Conservation (phyloP, 345 rosid species). For the Laguncularia racemosa region DNA sequence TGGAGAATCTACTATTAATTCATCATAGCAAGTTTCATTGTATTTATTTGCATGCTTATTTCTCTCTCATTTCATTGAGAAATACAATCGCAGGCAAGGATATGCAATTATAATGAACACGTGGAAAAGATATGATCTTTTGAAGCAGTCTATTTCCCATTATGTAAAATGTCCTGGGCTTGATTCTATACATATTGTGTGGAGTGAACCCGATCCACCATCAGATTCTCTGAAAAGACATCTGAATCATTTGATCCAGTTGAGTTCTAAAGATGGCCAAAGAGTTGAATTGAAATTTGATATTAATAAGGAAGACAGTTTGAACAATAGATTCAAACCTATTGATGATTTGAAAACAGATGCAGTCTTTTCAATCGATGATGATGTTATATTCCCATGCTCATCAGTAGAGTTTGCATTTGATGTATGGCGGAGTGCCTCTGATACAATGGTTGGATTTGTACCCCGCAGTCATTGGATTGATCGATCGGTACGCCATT, state of each 20-base stretch:
- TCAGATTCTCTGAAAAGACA: constrained; percentile 50
- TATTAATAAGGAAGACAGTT: constrained; percentile 78
- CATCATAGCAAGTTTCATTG: no score
- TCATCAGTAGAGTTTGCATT: constrained; percentile 78
- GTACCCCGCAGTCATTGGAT: constrained; percentile 88
- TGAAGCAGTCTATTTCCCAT: constrained; percentile 80
- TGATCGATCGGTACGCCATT: constrained; percentile 42
- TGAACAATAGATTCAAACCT: constrained; percentile 90
- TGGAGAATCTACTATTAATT: no score
- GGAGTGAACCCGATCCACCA: constrained; percentile 97
- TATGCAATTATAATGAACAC: constrained; percentile 82
- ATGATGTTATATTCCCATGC: constrained; percentile 89
- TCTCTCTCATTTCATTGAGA: background rate
- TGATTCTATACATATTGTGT: constrained; percentile 79
- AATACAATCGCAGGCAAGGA: constrained; percentile 48
- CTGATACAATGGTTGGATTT: constrained; percentile 82
- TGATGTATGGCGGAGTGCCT: constrained; percentile 87
- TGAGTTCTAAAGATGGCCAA: constrained; percentile 36
- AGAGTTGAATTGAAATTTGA: constrained; percentile 59
- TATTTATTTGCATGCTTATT: no score
- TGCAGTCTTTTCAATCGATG: constrained; percentile 89
- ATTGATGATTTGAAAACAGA: constrained; percentile 68
- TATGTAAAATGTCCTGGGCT: constrained; percentile 67
- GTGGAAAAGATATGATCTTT: constrained; percentile 92
- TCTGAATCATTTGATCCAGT: constrained; percentile 34